Percentiles rank a stretch among this genome's conserved stretches.
These are phyloP conservation scores for Botrytis porri DNA, from an alignment of 2,329 filamentous ascomycete species.

Conservation along the genomic window DNA sequence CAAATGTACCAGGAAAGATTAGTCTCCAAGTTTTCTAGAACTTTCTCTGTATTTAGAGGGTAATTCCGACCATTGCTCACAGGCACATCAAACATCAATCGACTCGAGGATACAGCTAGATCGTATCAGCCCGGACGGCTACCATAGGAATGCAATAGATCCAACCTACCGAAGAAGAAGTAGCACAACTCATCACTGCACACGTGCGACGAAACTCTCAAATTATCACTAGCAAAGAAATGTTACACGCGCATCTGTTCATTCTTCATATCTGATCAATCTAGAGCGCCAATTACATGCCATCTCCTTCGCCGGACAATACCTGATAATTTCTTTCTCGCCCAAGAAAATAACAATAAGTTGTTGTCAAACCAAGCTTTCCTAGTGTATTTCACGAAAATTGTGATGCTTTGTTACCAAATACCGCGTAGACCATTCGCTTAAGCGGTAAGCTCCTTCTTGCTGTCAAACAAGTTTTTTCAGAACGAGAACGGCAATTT, in stretches of 20 bases:
- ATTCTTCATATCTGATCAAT: too few relatives aligned
- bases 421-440: background rate
- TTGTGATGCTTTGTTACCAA: background rate
- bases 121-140: background rate
- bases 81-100: background rate
- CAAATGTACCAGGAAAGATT: background rate
- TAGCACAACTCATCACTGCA: background rate
- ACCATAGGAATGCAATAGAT: too few relatives aligned
- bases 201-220: background rate
- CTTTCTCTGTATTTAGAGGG: background rate
- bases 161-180: background rate
- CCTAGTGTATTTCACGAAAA: background rate
- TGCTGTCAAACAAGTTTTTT: background rate
- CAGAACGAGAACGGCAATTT: background rate
- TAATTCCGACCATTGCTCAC: background rate
- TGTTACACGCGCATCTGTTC: too few relatives aligned
- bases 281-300: background rate
- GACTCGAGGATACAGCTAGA: background rate
- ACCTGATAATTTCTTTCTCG: too few relatives aligned
- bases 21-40: accelerated
- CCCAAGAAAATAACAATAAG: background rate
- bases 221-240: too few relatives aligned
- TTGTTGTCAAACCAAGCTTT: background rate
- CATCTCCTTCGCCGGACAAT: background rate
- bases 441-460: background rate